Evolutionary conservation across 352 stramenopile genomes (phyloP), one percentile per base, ranked within the genome.

Genomic region (Phytophthora parvispora): DNA sequence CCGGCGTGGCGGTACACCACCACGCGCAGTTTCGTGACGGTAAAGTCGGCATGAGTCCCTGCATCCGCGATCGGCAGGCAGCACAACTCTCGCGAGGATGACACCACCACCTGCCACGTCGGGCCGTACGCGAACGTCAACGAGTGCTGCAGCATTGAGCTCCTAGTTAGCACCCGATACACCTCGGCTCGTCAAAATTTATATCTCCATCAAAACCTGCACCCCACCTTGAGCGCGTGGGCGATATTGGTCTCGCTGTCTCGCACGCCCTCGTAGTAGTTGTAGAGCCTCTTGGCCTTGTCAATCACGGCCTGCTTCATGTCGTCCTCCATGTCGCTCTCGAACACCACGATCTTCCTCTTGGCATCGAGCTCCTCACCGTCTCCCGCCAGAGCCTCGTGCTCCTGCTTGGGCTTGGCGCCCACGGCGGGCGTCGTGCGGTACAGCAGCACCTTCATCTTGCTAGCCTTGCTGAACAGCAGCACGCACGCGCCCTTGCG

Each of bases 401-500:
- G 74, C n/a, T 86, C 72, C 22, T 72, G 54, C 25, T 67, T 76
- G 13, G 77, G 78, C 28, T 66, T 57, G 22, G 78, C 43, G 25
- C 72, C 70, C 53, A 65, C 48, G 3, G 75, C 72, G 5, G 81
- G 69, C 20, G 80, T 89, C 47, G 87, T 92, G 38, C 87, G 87
- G 54, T 90, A 95, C 48, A 95, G 52, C 49, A 95, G 61, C 53
- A 91, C 75, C 66, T 93, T 93, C 66, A 91, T 83, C 62, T 88
- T 90, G 58, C 69, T 79, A 24, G 67, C 58, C 58, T 87, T 84
- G 64, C 75, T 91, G 36, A 77, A 80, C 4, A 93, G 72, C 70
- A 95, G 53, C 60, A 93, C 77, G 51, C 85, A 92, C 27, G 84
- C 76, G 8, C 76, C 83, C 31, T 92, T 91, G 63, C 87, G 80